These are phyloP conservation scores for Podospora bellae-mahoneyi DNA, from an alignment of 495 filamentous ascomycete species.

Conservation along the genomic window DNA sequence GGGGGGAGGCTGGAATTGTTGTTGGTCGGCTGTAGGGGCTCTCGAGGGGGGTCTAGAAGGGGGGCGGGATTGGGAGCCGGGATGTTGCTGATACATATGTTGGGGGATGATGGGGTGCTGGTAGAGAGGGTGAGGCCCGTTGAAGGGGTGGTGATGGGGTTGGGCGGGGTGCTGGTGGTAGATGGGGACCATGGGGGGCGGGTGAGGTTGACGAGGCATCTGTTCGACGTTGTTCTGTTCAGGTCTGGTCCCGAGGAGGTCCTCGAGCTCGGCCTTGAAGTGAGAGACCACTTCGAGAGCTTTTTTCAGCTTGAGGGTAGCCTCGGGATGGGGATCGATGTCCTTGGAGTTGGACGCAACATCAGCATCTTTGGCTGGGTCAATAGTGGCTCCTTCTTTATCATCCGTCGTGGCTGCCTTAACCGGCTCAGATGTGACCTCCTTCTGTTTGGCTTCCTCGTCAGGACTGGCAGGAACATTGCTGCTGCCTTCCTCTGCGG, in stretches of 20 bases:
- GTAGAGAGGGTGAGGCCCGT: background rate
- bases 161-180: conserved; percentile 4
- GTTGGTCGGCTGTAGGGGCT: background rate
- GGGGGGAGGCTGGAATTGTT: background rate
- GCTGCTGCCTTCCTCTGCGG: background rate
- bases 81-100: background rate
- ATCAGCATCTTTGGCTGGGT: background rate
- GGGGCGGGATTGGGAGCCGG: background rate
- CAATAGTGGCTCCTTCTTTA: background rate
- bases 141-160: background rate
- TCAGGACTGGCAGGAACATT: background rate
- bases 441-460: background rate
- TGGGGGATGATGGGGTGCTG: background rate
- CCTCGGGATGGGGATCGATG: background rate
- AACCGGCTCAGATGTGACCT: background rate
- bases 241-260: conserved; percentile 12
- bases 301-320: conserved; percentile 19
- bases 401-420: background rate
- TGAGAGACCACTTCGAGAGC: conserved; percentile 19
- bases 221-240: background rate
- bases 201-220: background rate
- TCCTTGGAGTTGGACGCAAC: background rate
- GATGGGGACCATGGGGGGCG: background rate
- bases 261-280: conserved; percentile 26
- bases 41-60: background rate